phyloP scores from a whole-genome alignment of 805 yeast species.

The Soucietia sequanensis region DNA sequence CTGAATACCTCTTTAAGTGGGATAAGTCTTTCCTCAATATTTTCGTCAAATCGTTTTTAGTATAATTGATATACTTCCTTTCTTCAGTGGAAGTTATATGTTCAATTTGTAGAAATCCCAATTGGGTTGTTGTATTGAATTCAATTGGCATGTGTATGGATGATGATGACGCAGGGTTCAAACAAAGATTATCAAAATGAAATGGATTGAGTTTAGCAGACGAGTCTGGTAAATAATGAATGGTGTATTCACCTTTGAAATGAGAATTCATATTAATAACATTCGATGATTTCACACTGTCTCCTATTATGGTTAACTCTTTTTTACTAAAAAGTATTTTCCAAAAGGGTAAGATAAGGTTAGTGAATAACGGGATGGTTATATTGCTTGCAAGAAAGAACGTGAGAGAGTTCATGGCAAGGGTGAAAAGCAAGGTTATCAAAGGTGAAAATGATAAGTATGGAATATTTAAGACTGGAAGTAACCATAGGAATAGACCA shows the following conservation, averaged over 20 bases:
- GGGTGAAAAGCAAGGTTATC: constrained; percentile 50
- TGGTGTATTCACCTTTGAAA: constrained; percentile 81
- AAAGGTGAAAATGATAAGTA: constrained; percentile 63
- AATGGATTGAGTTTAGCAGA: constrained; percentile 82
- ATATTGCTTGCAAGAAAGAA: constrained; percentile 53
- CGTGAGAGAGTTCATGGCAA: constrained; percentile 47
- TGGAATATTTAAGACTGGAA: constrained; percentile 77
- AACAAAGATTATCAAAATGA: constrained; percentile 58
- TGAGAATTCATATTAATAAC: constrained; percentile 54
- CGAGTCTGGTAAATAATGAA: constrained; percentile 88
- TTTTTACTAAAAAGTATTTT: constrained; percentile 37
- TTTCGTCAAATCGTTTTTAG: constrained; percentile 53
- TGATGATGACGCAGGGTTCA: constrained; percentile 34
- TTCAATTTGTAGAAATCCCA: constrained; percentile 65
- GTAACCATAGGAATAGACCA: constrained; percentile 62
- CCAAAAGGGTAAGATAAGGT: constrained; percentile 41
- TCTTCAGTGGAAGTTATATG: constrained; percentile 56
- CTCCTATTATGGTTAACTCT: constrained; percentile 55
- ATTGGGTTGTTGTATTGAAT: constrained; percentile 74
- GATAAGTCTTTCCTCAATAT: constrained; percentile 28
- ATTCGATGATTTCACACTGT: constrained; percentile 35
- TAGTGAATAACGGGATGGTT: constrained; percentile 44
- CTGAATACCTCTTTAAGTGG: constrained; percentile 23
- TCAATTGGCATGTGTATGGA: constrained; percentile 60
- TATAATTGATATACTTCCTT: constrained; percentile 49